phyloP scores from a whole-genome alignment of 371 early-diverging fungal species.

The Mortierella polycephala region DNA sequence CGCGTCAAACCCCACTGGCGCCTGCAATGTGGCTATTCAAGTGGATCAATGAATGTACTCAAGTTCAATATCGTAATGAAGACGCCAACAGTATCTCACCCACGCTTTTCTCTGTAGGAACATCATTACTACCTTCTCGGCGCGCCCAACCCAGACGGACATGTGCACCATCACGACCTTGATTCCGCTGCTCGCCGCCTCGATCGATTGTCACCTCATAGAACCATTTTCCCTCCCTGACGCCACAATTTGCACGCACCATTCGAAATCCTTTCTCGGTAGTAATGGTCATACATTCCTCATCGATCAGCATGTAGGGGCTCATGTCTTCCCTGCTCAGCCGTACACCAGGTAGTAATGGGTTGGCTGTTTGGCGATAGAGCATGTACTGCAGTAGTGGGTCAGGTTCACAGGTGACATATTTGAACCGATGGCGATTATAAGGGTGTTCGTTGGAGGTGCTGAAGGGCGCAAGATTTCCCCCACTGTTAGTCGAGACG shows the following conservation, averaged over 20 bases:
- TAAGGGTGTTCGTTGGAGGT: constrained; percentile 56
- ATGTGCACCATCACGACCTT: constrained; percentile 65
- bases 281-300: constrained; percentile 68
- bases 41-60: not conserved
- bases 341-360: constrained; percentile 58
- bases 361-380: constrained; percentile 67
- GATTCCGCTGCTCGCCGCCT: constrained; percentile 55
- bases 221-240: constrained; percentile 75
- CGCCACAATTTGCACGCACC: constrained; percentile 75
- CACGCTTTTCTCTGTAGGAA: not conserved
- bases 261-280: constrained; percentile 77
- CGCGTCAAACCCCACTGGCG: constrained; percentile 78
- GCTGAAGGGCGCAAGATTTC: constrained; percentile 46
- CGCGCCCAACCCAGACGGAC: constrained; percentile 77
- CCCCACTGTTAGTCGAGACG: constrained; percentile 28
- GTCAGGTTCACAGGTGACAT: constrained; percentile 66
- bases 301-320: constrained; percentile 70
- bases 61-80: not conserved
- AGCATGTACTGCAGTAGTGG: constrained; percentile 62
- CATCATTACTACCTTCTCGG: constrained; percentile 68
- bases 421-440: constrained; percentile 71
- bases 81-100: not conserved
- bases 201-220: constrained; percentile 72
- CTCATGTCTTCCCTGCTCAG: constrained; percentile 74
- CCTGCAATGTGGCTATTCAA: constrained; percentile 66